Conservation (phyloP, 352 stramenopile species). For the Globisporangium spiculum region DNA sequence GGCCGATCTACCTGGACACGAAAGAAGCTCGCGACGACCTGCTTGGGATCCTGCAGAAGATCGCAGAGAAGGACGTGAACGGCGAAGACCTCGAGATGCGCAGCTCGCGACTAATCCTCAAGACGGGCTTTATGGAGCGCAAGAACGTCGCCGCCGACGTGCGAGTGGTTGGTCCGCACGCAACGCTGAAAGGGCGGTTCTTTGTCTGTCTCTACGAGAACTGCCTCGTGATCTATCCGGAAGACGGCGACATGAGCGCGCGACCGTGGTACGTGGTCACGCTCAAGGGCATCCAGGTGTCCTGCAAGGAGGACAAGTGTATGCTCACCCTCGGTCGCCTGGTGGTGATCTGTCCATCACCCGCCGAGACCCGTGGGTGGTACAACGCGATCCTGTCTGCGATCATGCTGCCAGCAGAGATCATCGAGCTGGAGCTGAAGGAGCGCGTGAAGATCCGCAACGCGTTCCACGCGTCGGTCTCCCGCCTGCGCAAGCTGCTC, state of each 20-base stretch:
- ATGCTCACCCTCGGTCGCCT: slow-evolving; percentile 61
- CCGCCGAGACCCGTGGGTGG: slow-evolving; percentile 59
- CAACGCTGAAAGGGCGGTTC: slow-evolving; percentile 70
- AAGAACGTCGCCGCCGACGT: slow-evolving; percentile 44
- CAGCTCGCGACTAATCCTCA: slow-evolving; percentile 69
- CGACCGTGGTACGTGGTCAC: slow-evolving; percentile 80
- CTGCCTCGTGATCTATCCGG: slow-evolving; percentile 76
- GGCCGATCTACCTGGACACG: slow-evolving; percentile 80
- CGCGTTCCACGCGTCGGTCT: slow-evolving; percentile 62
- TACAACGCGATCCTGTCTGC: slow-evolving; percentile 68
- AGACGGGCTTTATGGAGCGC: slow-evolving; percentile 62
- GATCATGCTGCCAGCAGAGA: slow-evolving; percentile 53
- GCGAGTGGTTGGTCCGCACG: slow-evolving; percentile 51
- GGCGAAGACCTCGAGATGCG: slow-evolving; percentile 68
- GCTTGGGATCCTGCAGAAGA: slow-evolving; percentile 66
- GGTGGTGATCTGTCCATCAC: slow-evolving; percentile 49
- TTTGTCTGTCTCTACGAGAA: slow-evolving; percentile 81
- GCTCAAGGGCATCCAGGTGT: slow-evolving; percentile 62
- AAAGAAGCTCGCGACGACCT: slow-evolving; percentile 69
- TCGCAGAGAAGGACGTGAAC: slow-evolving; percentile 57
- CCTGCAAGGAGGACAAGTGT: slow-evolving; percentile 64
- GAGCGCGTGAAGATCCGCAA: slow-evolving; percentile 71
- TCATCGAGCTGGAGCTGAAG: slow-evolving; percentile 78
- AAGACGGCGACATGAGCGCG: slow-evolving; percentile 49
- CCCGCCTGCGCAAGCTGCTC: slow-evolving; percentile 66